Percentiles rank a stretch among this genome's conserved stretches.
These are phyloP conservation scores for Sarcomyxa edulis DNA, from an alignment of 768 basidiomycete species.

Conservation along the genomic window DNA sequence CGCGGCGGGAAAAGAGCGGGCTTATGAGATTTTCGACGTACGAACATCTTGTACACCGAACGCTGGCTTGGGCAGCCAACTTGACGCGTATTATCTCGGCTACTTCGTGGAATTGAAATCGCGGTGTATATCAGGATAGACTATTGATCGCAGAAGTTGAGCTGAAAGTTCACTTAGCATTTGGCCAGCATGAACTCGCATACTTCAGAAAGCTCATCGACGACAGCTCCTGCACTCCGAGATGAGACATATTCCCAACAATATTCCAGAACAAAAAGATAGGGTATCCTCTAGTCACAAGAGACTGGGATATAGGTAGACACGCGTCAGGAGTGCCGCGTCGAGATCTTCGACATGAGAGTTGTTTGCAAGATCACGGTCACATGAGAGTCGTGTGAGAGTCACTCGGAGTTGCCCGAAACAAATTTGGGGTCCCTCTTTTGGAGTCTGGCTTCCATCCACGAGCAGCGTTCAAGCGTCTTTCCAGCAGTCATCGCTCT, in stretches of 20 bases:
- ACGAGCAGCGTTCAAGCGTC: too few relatives aligned
- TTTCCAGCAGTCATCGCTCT: too few relatives aligned
- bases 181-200: neutral
- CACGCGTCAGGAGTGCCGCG: slow-evolving; percentile 30
- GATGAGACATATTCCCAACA: neutral
- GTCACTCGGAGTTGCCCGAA: slow-evolving; percentile 31
- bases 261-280: too few relatives aligned
- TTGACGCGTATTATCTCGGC: slow-evolving; percentile 27
- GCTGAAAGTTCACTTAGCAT: slow-evolving; percentile 15
- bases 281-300: slow-evolving; percentile 17
- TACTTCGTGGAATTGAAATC: slow-evolving; percentile 30
- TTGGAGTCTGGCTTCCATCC: too few relatives aligned
- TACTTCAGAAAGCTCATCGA: slow-evolving; percentile 34
- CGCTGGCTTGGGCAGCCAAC: slow-evolving; percentile 29
- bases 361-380: slow-evolving; percentile 27
- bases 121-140: slow-evolving; percentile 35
- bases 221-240: slow-evolving; percentile 28
- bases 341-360: slow-evolving; percentile 31
- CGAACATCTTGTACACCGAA: too few relatives aligned
- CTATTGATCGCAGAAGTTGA: slow-evolving; percentile 35
- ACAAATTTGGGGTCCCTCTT: too few relatives aligned
- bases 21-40: too few relatives aligned
- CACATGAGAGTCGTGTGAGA: slow-evolving; percentile 22
- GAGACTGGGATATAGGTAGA: slow-evolving; percentile 27
- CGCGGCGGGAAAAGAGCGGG: too few relatives aligned